Evolutionary conservation across 805 yeast species (phyloP).

Genomic region (Candida nemodendra): DNA sequence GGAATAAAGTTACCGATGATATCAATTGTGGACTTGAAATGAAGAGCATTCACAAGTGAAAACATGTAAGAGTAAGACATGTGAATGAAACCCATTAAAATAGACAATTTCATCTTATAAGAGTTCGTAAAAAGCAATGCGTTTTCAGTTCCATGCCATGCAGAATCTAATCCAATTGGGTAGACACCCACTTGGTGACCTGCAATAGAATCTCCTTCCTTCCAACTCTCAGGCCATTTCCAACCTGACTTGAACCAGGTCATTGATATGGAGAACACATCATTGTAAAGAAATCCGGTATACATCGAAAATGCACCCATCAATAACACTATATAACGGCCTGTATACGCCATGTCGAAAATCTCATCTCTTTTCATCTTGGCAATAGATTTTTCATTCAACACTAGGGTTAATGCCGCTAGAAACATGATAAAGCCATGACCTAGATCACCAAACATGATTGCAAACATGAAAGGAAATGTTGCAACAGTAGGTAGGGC

Average conservation of each 20-base stretch:
- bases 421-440: slow-evolving; percentile 84
- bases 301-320: slow-evolving; percentile 97
- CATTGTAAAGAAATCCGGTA: slow-evolving; percentile 93
- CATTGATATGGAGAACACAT: slow-evolving; percentile 88
- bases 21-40: slow-evolving; percentile 71
- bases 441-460: slow-evolving; percentile 98
- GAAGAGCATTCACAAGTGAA: slow-evolving; percentile 75
- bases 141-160: slow-evolving; percentile 98
- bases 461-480: slow-evolving; percentile 97
- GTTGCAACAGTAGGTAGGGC: slow-evolving; percentile 93
- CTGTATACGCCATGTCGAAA: slow-evolving; percentile 92
- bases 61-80: slow-evolving; percentile 89
- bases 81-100: slow-evolving; percentile 90
- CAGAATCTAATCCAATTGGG: slow-evolving; percentile 84
- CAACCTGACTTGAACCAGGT: slow-evolving; percentile 86
- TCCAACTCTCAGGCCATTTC: slow-evolving; percentile 82
- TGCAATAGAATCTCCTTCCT: slow-evolving; percentile 64
- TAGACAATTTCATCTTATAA: slow-evolving; percentile 94
- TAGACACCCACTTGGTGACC: slow-evolving; percentile 72
- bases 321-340: slow-evolving; percentile 83
- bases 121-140: slow-evolving; percentile 87
- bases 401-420: slow-evolving; percentile 68
- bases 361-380: slow-evolving; percentile 82
- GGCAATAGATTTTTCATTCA: slow-evolving; percentile 70
- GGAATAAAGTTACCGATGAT: slow-evolving; percentile 92